Conservation (phyloP, 2,329 filamentous ascomycete species). For the Aspergillaceae sp. region DNA sequence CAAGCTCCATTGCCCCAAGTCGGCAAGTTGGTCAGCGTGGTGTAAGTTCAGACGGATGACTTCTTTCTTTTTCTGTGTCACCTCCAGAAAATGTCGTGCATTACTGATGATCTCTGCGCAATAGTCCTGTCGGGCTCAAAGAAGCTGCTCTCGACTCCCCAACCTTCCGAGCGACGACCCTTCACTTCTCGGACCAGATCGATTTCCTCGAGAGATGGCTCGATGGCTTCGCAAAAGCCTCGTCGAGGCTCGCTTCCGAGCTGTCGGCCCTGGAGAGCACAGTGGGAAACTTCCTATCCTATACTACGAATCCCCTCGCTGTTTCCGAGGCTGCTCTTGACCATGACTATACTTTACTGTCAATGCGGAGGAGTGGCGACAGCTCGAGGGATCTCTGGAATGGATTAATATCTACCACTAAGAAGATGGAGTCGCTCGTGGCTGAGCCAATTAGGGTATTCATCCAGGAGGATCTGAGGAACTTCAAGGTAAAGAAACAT, state of each 20-base stretch:
- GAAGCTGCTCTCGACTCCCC: slow-evolving; percentile 95
- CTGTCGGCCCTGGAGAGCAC: slow-evolving; percentile 68
- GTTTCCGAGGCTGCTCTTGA: slow-evolving; percentile 80
- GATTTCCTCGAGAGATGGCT: slow-evolving; percentile 91
- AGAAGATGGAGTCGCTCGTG: slow-evolving; percentile 66
- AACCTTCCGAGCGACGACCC: slow-evolving; percentile 78
- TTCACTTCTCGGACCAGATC: slow-evolving; percentile 85
- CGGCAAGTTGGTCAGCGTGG: slow-evolving; percentile 40
- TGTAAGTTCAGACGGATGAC: slow-evolving; percentile 24
- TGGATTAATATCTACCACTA: slow-evolving; percentile 62
- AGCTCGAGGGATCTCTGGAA: slow-evolving; percentile 83
- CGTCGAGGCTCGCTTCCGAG: slow-evolving; percentile 54
- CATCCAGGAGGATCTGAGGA: slow-evolving; percentile 66
- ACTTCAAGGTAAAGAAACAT: slow-evolving; percentile 56
- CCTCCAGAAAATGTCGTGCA: not conserved
- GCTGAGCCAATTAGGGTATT: slow-evolving; percentile 77
- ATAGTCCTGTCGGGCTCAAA: slow-evolving; percentile 72
- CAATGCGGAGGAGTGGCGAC: slow-evolving; percentile 76
- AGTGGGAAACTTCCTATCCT: slow-evolving; percentile 66
- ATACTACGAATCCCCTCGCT: slow-evolving; percentile 63
- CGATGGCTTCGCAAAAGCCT: slow-evolving; percentile 57
- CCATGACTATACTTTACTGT: slow-evolving; percentile 87
- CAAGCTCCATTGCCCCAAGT: slow-evolving; percentile 30
- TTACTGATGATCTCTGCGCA: slow-evolving; percentile 8
- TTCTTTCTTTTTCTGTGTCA: not conserved